Evolutionary conservation across 768 basidiomycete species (phyloP).

Genomic region (Boletus tylopilopsis): DNA sequence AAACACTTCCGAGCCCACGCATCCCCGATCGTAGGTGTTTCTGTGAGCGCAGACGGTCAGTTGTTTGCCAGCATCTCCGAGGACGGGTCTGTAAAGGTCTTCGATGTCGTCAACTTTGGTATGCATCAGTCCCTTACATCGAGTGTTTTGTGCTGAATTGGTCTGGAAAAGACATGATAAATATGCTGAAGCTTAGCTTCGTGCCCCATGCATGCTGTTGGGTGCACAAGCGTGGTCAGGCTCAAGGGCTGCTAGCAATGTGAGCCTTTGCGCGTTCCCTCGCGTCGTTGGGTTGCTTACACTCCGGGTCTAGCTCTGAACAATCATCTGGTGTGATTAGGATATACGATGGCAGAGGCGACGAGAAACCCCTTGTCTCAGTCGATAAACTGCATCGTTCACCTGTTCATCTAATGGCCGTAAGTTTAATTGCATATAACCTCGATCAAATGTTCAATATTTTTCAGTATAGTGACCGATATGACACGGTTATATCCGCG

Average conservation of each 20-base stretch:
- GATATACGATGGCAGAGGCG: slow-evolving; percentile 91
- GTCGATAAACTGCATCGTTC: slow-evolving; percentile 77
- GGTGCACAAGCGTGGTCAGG: slow-evolving; percentile 89
- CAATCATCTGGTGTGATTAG: slow-evolving; percentile 67
- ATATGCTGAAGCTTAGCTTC: slow-evolving; percentile 89
- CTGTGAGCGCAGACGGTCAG: slow-evolving; percentile 88
- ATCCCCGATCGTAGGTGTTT: slow-evolving; percentile 70
- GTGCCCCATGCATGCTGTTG: slow-evolving; percentile 89
- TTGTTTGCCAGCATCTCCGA: slow-evolving; percentile 89
- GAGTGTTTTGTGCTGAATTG: neutral
- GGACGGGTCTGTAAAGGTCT: slow-evolving; percentile 90
- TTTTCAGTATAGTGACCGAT: slow-evolving; percentile 80
- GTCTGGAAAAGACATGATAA: slow-evolving; percentile 84
- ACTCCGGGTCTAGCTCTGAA: slow-evolving; percentile 62
- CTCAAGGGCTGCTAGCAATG: slow-evolving; percentile 86
- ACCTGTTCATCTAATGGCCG: slow-evolving; percentile 89
- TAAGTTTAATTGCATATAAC: slow-evolving; percentile 36
- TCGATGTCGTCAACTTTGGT: slow-evolving; percentile 99
- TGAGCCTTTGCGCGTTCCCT: slow-evolving; percentile 39
- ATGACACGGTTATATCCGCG: slow-evolving; percentile 89
- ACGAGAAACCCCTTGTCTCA: slow-evolving; percentile 70
- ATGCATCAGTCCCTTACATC: slow-evolving; percentile 26
- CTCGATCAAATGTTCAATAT: neutral
- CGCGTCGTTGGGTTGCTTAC: slow-evolving; percentile 6
- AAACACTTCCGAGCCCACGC: slow-evolving; percentile 97